These are phyloP conservation scores for Penicillium daleae DNA, from an alignment of 495 filamentous ascomycete genomes.

Conservation along the genomic window DNA sequence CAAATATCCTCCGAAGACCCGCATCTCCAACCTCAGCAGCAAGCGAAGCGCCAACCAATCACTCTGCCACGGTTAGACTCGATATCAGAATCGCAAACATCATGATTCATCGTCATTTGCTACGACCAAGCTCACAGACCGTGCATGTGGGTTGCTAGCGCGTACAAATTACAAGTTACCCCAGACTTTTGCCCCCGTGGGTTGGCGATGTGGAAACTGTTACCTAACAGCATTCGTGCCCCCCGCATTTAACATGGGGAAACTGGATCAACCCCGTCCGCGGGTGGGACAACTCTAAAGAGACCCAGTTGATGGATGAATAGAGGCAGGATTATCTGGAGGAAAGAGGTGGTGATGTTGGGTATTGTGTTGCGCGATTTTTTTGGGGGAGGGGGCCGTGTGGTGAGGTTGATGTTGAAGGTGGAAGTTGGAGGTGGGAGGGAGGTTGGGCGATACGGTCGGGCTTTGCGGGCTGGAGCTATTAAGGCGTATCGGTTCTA, in stretches of 20 bases:
- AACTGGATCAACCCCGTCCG: slow-evolving; percentile 11
- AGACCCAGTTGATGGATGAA: slow-evolving; percentile 6
- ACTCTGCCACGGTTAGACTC: background rate
- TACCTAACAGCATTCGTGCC: slow-evolving; percentile 35
- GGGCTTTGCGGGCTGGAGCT: background rate
- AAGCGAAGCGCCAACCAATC: background rate
- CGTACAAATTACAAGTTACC: no score
- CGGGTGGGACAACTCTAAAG: slow-evolving; percentile 29
- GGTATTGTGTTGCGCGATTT: background rate
- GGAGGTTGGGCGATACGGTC: slow-evolving; percentile 5
- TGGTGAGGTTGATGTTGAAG: background rate
- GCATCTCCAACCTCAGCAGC: background rate
- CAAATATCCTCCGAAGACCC: background rate
- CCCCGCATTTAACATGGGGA: slow-evolving; percentile 34
- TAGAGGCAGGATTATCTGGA: background rate
- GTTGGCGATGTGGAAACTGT: slow-evolving; percentile 40
- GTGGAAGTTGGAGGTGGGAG: background rate
- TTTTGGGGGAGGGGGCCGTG: background rate
- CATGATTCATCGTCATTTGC: slow-evolving; percentile 2
- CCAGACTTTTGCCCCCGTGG: slow-evolving; percentile 24
- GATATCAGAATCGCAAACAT: background rate
- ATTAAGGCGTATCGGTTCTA: background rate
- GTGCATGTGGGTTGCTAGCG: background rate
- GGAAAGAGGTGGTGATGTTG: background rate
- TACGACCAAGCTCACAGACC: background rate